Percentiles rank a stretch among this genome's conserved stretches.
Evolutionary conservation across 2,329 filamentous ascomycete species (phyloP).

Genomic region (Fusarium sp.): DNA sequence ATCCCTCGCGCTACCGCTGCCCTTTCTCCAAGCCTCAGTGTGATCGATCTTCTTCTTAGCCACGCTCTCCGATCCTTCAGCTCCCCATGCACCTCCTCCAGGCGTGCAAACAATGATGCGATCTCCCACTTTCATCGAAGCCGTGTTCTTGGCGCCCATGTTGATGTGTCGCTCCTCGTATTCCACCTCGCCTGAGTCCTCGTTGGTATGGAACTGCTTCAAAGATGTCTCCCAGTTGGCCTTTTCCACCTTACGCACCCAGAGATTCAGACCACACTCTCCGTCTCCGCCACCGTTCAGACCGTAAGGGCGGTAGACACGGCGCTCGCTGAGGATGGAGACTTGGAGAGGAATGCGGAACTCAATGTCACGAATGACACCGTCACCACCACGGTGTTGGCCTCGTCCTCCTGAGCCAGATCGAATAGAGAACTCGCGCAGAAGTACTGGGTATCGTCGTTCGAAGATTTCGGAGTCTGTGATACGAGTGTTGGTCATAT

Average conservation of each 20-base stretch:
- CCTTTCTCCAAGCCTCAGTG: slow-evolving; percentile 68
- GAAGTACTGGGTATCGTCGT: slow-evolving; percentile 76
- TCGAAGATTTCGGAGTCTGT: slow-evolving; percentile 67
- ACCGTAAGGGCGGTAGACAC: slow-evolving; percentile 81
- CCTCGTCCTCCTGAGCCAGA: slow-evolving; percentile 75
- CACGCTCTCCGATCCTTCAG: slow-evolving; percentile 69
- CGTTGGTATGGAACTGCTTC: slow-evolving; percentile 56
- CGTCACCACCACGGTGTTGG: slow-evolving; percentile 79
- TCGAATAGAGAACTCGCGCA: slow-evolving; percentile 79
- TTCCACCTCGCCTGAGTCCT: slow-evolving; percentile 57
- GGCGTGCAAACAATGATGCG: slow-evolving; percentile 84
- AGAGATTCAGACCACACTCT: slow-evolving; percentile 85
- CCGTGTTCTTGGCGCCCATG: slow-evolving; percentile 84
- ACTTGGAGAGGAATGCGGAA: slow-evolving; percentile 84
- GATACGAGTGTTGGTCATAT: slow-evolving; percentile 86
- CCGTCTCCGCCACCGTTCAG: slow-evolving; percentile 87
- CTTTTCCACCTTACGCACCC: slow-evolving; percentile 82
- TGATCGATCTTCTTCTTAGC: slow-evolving; percentile 68
- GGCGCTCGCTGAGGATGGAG: slow-evolving; percentile 81
- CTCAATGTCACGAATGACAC: slow-evolving; percentile 83
- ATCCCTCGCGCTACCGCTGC: slow-evolving; percentile 70
- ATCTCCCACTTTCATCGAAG: slow-evolving; percentile 82
- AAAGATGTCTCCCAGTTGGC: slow-evolving; percentile 64
- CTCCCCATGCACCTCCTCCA: slow-evolving; percentile 84
- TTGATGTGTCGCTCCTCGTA: slow-evolving; percentile 77